phyloP scores from a whole-genome alignment of 2,329 filamentous ascomycete species.

The Macroventuria anomochaeta region DNA sequence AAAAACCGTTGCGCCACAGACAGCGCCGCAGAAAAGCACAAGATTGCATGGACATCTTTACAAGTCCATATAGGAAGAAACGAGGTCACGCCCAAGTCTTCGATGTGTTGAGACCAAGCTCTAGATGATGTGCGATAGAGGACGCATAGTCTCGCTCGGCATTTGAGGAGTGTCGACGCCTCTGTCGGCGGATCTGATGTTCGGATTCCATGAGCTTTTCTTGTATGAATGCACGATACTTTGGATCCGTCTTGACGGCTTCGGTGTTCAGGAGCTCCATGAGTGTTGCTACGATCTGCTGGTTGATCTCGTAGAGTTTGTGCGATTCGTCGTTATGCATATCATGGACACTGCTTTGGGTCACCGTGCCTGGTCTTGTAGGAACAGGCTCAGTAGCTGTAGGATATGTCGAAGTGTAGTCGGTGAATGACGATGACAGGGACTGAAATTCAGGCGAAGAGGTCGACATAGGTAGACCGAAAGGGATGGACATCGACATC shows the following conservation, averaged over 20 bases:
- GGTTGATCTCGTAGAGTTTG: conserved; percentile 58
- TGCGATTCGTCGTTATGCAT: conserved; percentile 52
- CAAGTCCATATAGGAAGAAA: neutral
- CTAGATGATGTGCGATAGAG: conserved; percentile 46
- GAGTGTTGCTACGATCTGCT: conserved; percentile 61
- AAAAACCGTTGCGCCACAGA: conserved; percentile 28
- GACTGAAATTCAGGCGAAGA: conserved; percentile 48
- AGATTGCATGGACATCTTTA: neutral
- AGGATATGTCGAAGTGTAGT: conserved; percentile 32
- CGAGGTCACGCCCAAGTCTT: conserved; percentile 37
- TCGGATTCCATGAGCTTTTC: conserved; percentile 61
- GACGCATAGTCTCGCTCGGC: conserved; percentile 44
- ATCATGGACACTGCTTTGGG: conserved; percentile 35
- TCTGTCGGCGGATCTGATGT: conserved; percentile 55
- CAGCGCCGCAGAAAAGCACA: neutral
- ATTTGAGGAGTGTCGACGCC: conserved; percentile 48
- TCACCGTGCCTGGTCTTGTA: conserved; percentile 20
- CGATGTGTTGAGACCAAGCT: conserved; percentile 34
- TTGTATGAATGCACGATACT: conserved; percentile 59
- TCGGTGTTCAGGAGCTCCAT: conserved; percentile 63
- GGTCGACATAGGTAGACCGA: conserved; percentile 40
- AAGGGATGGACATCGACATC: conserved; percentile 47
- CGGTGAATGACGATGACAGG: conserved; percentile 42
- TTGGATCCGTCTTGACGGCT: conserved; percentile 55
- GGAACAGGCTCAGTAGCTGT: conserved; percentile 35